These are phyloP conservation scores for Boechera divaricarpa DNA, from an alignment of 345 rosid species.

Conservation along the genomic window DNA sequence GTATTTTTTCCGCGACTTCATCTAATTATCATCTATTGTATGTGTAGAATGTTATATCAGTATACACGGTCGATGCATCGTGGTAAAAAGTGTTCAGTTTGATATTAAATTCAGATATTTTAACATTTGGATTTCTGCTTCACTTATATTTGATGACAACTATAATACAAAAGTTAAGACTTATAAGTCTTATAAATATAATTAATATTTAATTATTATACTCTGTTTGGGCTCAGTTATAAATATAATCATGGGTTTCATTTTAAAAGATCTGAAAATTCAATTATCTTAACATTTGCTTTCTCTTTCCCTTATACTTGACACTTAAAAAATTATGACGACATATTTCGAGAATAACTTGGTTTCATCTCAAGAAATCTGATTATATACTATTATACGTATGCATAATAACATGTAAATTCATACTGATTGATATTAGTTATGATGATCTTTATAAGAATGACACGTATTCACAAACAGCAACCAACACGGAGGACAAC, in stretches of 20 bases:
- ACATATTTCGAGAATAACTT: not conserved
- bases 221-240: not conserved
- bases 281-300: not conserved
- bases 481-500: slow-evolving; percentile 28
- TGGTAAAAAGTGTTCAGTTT: not conserved
- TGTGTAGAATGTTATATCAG: not conserved
- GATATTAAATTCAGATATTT: not conserved
- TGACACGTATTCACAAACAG: slow-evolving; percentile 31
- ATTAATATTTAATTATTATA: not conserved
- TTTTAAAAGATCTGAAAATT: not conserved
- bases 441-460: slow-evolving; percentile 1
- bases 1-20: not conserved
- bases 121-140: not conserved
- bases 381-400: not conserved
- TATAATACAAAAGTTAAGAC: not conserved
- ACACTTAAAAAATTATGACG: not conserved
- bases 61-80: not conserved
- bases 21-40: not conserved
- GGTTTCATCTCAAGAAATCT: slow-evolving; percentile 10
- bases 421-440: not conserved
- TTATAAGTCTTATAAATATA: not conserved
- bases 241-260: not conserved
- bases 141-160: not conserved
- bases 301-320: not conserved
- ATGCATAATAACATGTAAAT: slow-evolving; percentile 23